Percentiles rank a stretch among this genome's conserved stretches.
phyloP scores from a whole-genome alignment of 2,329 filamentous ascomycete genomes.

The Colletotrichum simmondsii region DNA sequence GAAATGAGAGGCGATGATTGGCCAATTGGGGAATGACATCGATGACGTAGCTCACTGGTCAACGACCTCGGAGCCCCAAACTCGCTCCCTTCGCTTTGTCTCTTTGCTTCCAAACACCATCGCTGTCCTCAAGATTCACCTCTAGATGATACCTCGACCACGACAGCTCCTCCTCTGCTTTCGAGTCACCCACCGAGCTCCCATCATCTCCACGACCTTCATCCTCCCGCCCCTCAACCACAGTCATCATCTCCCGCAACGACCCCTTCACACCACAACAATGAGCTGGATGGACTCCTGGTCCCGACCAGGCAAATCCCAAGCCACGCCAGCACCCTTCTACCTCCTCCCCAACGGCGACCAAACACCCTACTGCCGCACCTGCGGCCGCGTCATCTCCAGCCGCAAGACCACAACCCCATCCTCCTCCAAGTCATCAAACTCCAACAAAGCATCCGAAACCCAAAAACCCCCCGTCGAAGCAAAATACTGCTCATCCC shows the following conservation, averaged over 20 bases:
- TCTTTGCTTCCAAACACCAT: background rate
- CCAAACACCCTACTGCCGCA: conserved; percentile 64
- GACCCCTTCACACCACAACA: background rate
- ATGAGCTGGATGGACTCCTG: conserved; percentile 57
- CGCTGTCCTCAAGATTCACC: background rate
- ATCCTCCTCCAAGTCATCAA: background rate
- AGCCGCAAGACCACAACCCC: conserved; percentile 42
- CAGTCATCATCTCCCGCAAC: background rate
- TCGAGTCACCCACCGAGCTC: background rate
- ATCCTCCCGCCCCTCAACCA: no score
- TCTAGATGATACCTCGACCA: background rate
- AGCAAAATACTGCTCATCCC: conserved; percentile 66
- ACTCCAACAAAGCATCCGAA: conserved; percentile 27
- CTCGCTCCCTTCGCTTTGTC: background rate
- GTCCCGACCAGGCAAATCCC: conserved; percentile 51
- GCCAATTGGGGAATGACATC: conserved; percentile 2
- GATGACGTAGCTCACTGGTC: conserved; percentile 31
- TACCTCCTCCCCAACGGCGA: conserved; percentile 62
- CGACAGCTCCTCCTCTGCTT: background rate
- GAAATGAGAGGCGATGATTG: background rate
- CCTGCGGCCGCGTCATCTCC: conserved; percentile 67
- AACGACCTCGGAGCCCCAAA: background rate
- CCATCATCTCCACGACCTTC: no score
- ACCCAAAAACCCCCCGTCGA: conserved; percentile 36
- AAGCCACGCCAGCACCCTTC: conserved; percentile 60